These are phyloP conservation scores for Psilocybe cubensis DNA, from an alignment of 768 basidiomycete genomes.

Conservation along the genomic window DNA sequence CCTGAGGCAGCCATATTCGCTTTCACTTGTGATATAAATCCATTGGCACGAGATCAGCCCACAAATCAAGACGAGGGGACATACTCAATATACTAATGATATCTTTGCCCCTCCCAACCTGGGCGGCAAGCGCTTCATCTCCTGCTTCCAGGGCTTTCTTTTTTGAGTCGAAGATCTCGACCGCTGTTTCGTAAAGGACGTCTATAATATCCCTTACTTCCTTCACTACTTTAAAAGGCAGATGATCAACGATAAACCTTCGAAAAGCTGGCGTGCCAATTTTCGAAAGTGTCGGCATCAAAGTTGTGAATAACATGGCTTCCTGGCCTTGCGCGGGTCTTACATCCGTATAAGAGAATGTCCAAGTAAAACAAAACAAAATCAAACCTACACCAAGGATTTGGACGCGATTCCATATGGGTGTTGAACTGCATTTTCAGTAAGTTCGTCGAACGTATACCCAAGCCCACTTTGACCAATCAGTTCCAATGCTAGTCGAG, in stretches of 20 bases:
- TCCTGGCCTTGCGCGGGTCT: slow-evolving; percentile 19
- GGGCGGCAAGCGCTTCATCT: slow-evolving; percentile 33
- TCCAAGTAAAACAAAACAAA: neutral
- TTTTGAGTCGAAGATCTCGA: slow-evolving; percentile 40
- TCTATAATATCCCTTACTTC: slow-evolving; percentile 35
- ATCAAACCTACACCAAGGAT: slow-evolving; percentile 30
- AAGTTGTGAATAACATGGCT: slow-evolving; percentile 11
- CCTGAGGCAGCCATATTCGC: slow-evolving; percentile 34
- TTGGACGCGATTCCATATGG: slow-evolving; percentile 36
- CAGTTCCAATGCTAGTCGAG: slow-evolving; percentile 49
- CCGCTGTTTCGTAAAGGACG: slow-evolving; percentile 36
- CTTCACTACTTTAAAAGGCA: slow-evolving; percentile 35
- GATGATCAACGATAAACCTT: slow-evolving; percentile 33
- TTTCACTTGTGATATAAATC: slow-evolving; percentile 27
- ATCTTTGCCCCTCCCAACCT: slow-evolving; percentile 46
- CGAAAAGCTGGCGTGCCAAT: slow-evolving; percentile 34
- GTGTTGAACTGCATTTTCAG: slow-evolving; percentile 29
- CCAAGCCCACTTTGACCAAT: slow-evolving; percentile 55
- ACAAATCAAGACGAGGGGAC: slow-evolving; percentile 13
- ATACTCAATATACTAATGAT: slow-evolving; percentile 51
- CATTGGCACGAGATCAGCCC: neutral
- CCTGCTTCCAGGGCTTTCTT: slow-evolving; percentile 35
- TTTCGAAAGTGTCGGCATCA: slow-evolving; percentile 20
- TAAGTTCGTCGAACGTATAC: slow-evolving; percentile 43
- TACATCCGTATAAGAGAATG: neutral